Conservation (phyloP, 192 early-diverging fungal genomes). For the Entomortierella lignicola region DNA sequence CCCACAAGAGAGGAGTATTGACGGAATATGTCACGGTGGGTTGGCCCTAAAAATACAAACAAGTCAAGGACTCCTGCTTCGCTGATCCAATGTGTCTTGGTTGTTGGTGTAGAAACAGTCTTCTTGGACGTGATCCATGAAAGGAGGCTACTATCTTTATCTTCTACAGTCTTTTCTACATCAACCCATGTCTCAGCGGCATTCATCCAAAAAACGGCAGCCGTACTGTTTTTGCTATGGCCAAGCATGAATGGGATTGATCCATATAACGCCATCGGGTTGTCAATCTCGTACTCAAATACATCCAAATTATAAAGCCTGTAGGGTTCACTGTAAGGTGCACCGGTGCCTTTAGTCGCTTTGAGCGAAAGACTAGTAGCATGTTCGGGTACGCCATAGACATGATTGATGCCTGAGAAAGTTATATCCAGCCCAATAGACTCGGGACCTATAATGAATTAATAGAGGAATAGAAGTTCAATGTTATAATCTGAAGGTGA, state of each 20-base stretch:
- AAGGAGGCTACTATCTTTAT: slow-evolving; percentile 42
- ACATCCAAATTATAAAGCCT: slow-evolving; percentile 98
- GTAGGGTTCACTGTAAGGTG: slow-evolving; percentile 91
- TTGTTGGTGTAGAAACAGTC: slow-evolving; percentile 38
- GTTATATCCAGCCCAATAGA: slow-evolving; percentile 94
- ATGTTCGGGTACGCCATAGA: slow-evolving; percentile 98
- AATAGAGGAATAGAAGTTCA: neutral
- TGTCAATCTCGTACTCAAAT: slow-evolving; percentile 96
- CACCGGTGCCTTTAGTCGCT: slow-evolving; percentile 79
- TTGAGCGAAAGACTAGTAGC: slow-evolving; percentile 87
- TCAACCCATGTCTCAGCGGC: slow-evolving; percentile 99
- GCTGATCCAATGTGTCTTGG: slow-evolving; percentile 92
- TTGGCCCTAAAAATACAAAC: slow-evolving; percentile 84
- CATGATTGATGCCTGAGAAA: slow-evolving; percentile 86
- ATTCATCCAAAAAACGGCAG: slow-evolving; percentile 93
- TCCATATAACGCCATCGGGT: slow-evolving; percentile 97
- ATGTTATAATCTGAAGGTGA: too few relatives aligned
- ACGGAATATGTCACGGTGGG: slow-evolving; percentile 71
- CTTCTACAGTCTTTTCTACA: slow-evolving; percentile 74
- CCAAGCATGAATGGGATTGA: slow-evolving; percentile 94
- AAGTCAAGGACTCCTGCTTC: slow-evolving; percentile 93
- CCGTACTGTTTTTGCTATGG: slow-evolving; percentile 78
- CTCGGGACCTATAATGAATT: slow-evolving; percentile 73
- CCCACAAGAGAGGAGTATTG: slow-evolving; percentile 87
- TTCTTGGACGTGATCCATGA: slow-evolving; percentile 49